phyloP scores from a whole-genome alignment of 176 grass and related monocot genomes.

The Zoysia pacifica region DNA sequence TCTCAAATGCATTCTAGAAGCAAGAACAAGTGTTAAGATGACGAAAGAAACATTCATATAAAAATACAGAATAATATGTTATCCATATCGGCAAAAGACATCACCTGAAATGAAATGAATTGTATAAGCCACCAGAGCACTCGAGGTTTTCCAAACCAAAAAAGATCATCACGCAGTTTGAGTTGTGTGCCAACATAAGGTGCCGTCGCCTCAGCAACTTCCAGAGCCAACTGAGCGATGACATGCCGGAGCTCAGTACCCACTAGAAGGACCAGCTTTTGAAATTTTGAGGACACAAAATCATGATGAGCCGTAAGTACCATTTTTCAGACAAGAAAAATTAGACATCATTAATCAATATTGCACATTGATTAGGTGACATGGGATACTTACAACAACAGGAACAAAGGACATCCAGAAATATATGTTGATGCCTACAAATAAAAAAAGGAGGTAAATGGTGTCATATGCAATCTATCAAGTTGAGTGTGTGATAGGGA shows the following conservation, averaged over 20 bases:
- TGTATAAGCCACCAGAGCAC: constrained; percentile 95
- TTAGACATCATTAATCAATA: neutral
- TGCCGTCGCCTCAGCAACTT: constrained; percentile 70
- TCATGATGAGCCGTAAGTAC: constrained; percentile 19
- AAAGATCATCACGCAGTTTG: constrained; percentile 92
- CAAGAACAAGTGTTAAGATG: constrained; percentile 37
- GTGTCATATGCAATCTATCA: neutral
- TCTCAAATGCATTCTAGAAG: constrained; percentile 96
- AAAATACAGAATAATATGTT: constrained; percentile 24
- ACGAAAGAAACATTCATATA: constrained; percentile 1
- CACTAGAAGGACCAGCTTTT: constrained; percentile 79
- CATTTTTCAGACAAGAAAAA: constrained; percentile 17
- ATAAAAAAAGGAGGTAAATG: constrained; percentile 3
- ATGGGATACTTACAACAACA: constrained; percentile 65
- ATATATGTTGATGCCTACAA: constrained; percentile 96
- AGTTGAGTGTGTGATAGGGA: neutral
- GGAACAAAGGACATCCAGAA: constrained; percentile 93
- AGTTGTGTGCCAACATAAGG: constrained; percentile 75
- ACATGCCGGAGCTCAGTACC: constrained; percentile 91
- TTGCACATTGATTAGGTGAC: neutral
- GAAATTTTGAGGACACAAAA: constrained; percentile 5
- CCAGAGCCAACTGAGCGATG: constrained; percentile 76
- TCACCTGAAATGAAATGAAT: constrained; percentile 99
- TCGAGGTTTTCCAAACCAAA: constrained; percentile 94
- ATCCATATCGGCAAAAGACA: constrained; percentile 10